A percentile compares a stretch with the other conserved stretches of the same genome.
phyloP scores from a whole-genome alignment of 345 rosid species.

The Salix exigua region DNA sequence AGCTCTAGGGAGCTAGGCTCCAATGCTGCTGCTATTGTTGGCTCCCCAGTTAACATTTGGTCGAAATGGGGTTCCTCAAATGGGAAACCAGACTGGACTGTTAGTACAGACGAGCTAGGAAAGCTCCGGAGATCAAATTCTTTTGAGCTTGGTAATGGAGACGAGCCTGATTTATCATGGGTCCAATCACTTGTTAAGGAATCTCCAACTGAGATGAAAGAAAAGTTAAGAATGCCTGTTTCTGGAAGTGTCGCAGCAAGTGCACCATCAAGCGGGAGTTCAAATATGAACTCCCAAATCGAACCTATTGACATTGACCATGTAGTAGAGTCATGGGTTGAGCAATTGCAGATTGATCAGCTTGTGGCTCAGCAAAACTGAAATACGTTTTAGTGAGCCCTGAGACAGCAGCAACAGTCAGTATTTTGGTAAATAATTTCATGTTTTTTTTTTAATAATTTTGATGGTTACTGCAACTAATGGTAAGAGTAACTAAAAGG shows the following conservation, averaged over 20 bases:
- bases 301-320: constrained; percentile 64
- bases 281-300: constrained; percentile 31
- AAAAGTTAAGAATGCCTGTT: constrained; percentile 27
- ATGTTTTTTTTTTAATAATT: constrained; percentile 20
- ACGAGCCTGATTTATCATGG: constrained; percentile 54
- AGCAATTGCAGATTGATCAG: constrained; percentile 47
- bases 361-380: constrained; percentile 84
- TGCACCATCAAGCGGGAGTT: constrained; percentile 31
- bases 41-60: constrained; percentile 44
- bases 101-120: constrained; percentile 33
- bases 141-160: constrained; percentile 30
- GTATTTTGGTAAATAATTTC: constrained; percentile 50
- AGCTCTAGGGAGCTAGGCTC: constrained; percentile 50
- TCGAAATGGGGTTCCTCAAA: constrained; percentile 83
- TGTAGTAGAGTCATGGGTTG: constrained; percentile 46
- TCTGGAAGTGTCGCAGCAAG: constrained; percentile 6
- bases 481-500: constrained; percentile 25
- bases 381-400: constrained; percentile 23
- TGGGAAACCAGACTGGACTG: constrained; percentile 55
- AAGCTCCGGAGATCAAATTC: constrained; percentile 34
- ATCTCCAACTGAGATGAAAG: constrained; percentile 45
- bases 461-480: constrained; percentile 26
- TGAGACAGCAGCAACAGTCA: constrained; percentile 35
- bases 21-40: constrained; percentile 27
- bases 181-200: constrained; percentile 54